phyloP scores from a whole-genome alignment of 352 stramenopile genomes.

The Phytophthora ramorum region DNA sequence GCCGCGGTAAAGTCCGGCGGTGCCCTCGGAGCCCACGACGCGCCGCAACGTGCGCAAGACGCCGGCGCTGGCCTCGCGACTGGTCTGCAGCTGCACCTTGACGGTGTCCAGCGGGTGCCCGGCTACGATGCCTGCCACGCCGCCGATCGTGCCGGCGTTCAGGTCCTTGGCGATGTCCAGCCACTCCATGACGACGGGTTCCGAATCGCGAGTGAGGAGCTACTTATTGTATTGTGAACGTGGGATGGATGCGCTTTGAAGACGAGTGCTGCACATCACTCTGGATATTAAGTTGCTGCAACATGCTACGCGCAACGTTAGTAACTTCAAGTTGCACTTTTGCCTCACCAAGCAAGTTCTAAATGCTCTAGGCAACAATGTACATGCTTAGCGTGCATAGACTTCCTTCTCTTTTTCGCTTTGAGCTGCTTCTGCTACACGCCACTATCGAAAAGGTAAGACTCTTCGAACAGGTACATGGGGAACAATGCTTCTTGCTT shows the following conservation, averaged over 20 bases:
- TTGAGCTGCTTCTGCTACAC: too few relatives aligned
- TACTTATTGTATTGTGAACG: neutral
- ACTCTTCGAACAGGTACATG: slow-evolving; percentile 10
- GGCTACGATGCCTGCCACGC: slow-evolving; percentile 75
- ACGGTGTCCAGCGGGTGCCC: slow-evolving; percentile 86
- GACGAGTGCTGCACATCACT: slow-evolving; percentile 8
- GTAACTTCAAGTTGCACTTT: neutral
- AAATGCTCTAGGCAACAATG: too few relatives aligned
- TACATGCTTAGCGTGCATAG: too few relatives aligned
- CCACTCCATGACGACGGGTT: slow-evolving; percentile 57
- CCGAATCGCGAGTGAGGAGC: neutral
- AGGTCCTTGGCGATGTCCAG: slow-evolving; percentile 79
- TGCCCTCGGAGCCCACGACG: slow-evolving; percentile 58
- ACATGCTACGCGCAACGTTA: neutral
- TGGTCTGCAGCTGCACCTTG: slow-evolving; percentile 85
- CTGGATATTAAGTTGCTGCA: neutral
- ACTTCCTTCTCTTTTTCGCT: too few relatives aligned
- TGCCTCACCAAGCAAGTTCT: too few relatives aligned
- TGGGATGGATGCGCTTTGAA: slow-evolving; percentile 2
- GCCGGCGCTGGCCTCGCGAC: slow-evolving; percentile 27
- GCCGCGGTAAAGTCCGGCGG: slow-evolving; percentile 70
- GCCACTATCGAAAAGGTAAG: neutral
- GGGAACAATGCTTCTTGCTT: slow-evolving; percentile 3
- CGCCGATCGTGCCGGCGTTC: slow-evolving; percentile 76
- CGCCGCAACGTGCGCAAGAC: slow-evolving; percentile 54